These are phyloP conservation scores for Hyaloscypha finlandica DNA, from an alignment of 495 filamentous ascomycete genomes.

Conservation along the genomic window DNA sequence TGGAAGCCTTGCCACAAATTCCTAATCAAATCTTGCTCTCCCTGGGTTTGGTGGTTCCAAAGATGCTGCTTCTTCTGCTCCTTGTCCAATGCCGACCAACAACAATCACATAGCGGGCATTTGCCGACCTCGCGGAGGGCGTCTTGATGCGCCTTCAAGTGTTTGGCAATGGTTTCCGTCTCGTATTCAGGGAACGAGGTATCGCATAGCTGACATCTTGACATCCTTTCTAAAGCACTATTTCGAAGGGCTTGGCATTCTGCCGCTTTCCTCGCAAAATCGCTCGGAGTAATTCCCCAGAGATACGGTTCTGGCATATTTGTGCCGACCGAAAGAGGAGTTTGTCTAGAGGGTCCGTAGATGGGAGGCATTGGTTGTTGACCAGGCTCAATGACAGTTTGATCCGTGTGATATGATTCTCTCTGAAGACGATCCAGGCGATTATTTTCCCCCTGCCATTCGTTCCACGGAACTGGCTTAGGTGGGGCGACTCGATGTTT, in stretches of 20 bases:
- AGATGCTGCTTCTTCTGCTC: constrained; percentile 25
- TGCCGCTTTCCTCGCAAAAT: constrained; percentile 12
- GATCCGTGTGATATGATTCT: constrained; percentile 18
- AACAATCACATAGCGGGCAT: constrained; percentile 24
- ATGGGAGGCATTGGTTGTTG: constrained; percentile 23
- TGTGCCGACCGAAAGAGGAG: constrained; percentile 9
- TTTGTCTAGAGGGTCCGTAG: constrained; percentile 21
- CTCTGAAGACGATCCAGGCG: constrained; percentile 11
- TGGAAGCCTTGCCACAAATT: constrained; percentile 17
- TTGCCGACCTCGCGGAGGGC: constrained; percentile 8
- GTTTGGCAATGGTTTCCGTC: constrained; percentile 3
- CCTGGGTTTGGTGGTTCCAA: background rate
- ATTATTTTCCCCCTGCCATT: constrained; percentile 16
- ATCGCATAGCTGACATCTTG: constrained; percentile 24
- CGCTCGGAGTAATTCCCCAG: constrained; percentile 25
- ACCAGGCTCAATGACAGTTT: constrained; percentile 30
- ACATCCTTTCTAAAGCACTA: constrained; percentile 21
- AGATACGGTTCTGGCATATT: constrained; percentile 23
- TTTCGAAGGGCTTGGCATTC: constrained; percentile 25
- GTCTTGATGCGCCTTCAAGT: constrained; percentile 16
- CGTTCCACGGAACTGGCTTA: constrained; percentile 6
- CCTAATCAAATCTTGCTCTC: constrained; percentile 5
- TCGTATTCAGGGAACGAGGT: constrained; percentile 13
- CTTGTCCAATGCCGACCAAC: constrained; percentile 21
- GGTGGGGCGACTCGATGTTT: background rate